Evolutionary conservation across 108 stramenopile genomes (phyloP).

Genomic region (Cyclotella cryptica): DNA sequence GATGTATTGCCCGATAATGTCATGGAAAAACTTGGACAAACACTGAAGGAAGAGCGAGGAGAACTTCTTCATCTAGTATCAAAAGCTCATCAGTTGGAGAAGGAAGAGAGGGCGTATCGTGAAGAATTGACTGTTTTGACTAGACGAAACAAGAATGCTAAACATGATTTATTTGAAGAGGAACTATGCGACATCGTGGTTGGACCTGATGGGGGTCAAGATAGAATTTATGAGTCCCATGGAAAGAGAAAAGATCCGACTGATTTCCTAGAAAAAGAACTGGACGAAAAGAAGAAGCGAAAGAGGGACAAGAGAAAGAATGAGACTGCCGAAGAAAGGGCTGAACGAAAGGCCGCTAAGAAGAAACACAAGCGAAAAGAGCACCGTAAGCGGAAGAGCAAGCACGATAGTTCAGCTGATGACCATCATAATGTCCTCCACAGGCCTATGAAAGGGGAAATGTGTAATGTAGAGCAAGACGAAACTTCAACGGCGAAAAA

Average conservation of each 20-base stretch:
- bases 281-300: slow-evolving; percentile 23
- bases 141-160: neutral
- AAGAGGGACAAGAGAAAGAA: slow-evolving; percentile 38
- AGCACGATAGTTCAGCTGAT: neutral
- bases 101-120: slow-evolving; percentile 37
- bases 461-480: too few species aligned
- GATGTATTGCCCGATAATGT: neutral
- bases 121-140: slow-evolving; percentile 39
- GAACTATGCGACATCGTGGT: neutral
- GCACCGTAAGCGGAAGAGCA: slow-evolving; percentile 23
- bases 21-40: neutral
- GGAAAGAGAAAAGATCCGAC: slow-evolving; percentile 26
- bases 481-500: neutral
- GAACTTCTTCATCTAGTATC: slow-evolving; percentile 47
- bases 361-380: slow-evolving; percentile 25
- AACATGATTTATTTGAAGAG: slow-evolving; percentile 21
- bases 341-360: slow-evolving; percentile 24
- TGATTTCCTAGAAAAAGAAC: slow-evolving; percentile 6
- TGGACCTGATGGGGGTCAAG: neutral
- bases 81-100: slow-evolving; percentile 40
- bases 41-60: slow-evolving; percentile 22
- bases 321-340: slow-evolving; percentile 32
- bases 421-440: too few species aligned
- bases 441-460: too few species aligned
- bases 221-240: neutral